Evolutionary conservation across 2,329 filamentous ascomycete species (phyloP), one percentile per base, ranked within the genome.

Genomic region (Sarocladiaceae sp.): DNA sequence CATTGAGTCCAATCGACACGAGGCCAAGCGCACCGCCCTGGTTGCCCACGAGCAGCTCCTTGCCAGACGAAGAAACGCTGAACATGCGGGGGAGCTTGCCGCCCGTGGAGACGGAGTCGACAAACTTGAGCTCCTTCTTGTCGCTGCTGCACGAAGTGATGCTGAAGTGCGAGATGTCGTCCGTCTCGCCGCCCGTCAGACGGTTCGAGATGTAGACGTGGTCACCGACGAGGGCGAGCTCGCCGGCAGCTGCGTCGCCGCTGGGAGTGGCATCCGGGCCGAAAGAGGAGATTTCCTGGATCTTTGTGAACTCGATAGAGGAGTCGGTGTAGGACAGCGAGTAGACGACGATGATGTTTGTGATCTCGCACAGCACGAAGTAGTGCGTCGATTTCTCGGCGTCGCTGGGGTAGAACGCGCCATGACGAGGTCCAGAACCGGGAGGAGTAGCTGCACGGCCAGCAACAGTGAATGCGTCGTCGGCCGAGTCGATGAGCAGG

Each of bases 151-250:
- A 42, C 11, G 11, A 29, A 40, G 58, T 54, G 33, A 67, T 50
- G 51, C 57, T 56, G 55, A 76, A 73, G 55, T 69, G 68, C 5
- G 69, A 63, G 52, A 76, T 66, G 52, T 59, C 69, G 58, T 76
- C 73, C 7, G 65, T 66, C 3, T 50, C 51, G 27, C 65, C 63
- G 44, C 68, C 70, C 1, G 64, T 68, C 20, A 73, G 50, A 3
- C 73, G 70, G 63, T 76, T 76, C 29, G 70, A 71, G 43, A 75
- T 63, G 57, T 76, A 76, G 50, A 56, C 56, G 54, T 60, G 61
- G 57, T 70, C 66, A 20, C 55, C 53, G 7, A 65, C 58, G 26
- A 74, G 54, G 46, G 63, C 56, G 31, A 76, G 54, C 55, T 69
- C 72, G 34, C 70, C 72, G 2, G 67, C 72, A 1, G 68, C 63